Base-by-base conservation (phyloP, 306 rosid species). In the Casuarina cunninghamiana region DNA sequence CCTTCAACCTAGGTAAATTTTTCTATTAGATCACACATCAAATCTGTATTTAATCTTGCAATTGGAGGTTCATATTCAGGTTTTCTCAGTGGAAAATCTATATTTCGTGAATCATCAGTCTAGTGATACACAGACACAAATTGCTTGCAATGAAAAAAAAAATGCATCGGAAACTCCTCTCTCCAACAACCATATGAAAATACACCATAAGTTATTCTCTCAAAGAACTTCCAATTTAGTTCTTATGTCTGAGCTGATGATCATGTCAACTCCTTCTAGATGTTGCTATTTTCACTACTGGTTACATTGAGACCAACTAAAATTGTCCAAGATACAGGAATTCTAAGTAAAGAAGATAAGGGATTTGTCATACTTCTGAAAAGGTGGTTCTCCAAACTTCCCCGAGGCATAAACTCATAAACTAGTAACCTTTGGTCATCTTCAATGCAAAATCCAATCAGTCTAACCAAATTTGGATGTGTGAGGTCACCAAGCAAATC, bases 341-440 rank as follows among this genome's bases (percentile, higher is more conserved):
- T 45, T 5, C 37, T 35, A 62, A 55, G 35, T 38, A 68, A 49
- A 75, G 69, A 75, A 79, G 79, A 42, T 87, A 68, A 77, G 75
- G 67, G 84, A 75, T 73, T 49, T 72, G 89, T 81, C 63, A 65
- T 91, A 95, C 99, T 93, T 88, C 99, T 91, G 70, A 95, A 95
- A 79, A 95, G 99, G 83, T 95, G 99, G 84, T 93, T 93, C 87
- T 95, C 99, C 90, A 95, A 87, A 84, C 99, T 95, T 84, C 99
- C 99, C 60, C 99, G 93, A 35, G 93, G 99, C 96, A 95, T 85
- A 83, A 95, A 95, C 91, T 95, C 99, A 32, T 95, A 95, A 78
- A 91, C 97, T 77, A 95, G 78, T 66, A 93, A 84, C 79, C 97
- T 86, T 73, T 93, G 97, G 79, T 95, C 98, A 84, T 87, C 98